Base-by-base conservation (phyloP, 2,329 filamentous ascomycete species). In the Alternaria sp. region DNA sequence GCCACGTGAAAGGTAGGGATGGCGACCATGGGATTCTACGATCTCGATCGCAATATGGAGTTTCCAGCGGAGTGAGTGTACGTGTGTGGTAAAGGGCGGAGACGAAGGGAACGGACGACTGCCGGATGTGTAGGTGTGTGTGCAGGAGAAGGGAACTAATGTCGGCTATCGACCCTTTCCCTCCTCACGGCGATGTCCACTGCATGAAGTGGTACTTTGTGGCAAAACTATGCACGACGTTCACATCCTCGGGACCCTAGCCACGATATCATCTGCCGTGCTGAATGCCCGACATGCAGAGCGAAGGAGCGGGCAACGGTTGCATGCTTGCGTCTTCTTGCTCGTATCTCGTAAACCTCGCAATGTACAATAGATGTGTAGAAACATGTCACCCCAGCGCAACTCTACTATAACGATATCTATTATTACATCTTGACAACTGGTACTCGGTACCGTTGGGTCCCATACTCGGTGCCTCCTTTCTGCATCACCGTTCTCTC, bases 321-420 rank as follows among this genome's bases (percentile, higher is more conserved):
- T 48, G 30, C 46, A 36, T 48, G 46, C 46, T 48, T 48, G 46
- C 46, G 46, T 48, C 20, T 48, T 48, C 30, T 34, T 36, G 30
- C 14, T 34, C 46, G 30, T 18, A 12, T 48, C 46, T 48, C 20
- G 7, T 8, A 16, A 24, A 34, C 20, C 30, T 38, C 46, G 24
- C 30, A 11, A 38, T 49, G 32, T 38, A 49, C 46, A 38, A 49
- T n/a, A 26, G 11, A 7, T 38, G 32, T 24, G 46, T 49, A 38
- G 22, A 34, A 24, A 38, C 14, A n/a, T 38, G 20, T n/a, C 24
- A 26, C 20, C 34, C 20, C 20, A 11, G 14, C 20, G 14, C 32
- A 26, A 26, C 20, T 38, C 46, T 49, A 26, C 32, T 9, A 36
- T 48, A 36, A 48, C 12, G 18, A 22, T 11, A 32, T 36, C 46